Evolutionary conservation across 805 yeast genomes (phyloP), one percentile per base, ranked within the genome.

Genomic region (Candida yuanshanica): DNA sequence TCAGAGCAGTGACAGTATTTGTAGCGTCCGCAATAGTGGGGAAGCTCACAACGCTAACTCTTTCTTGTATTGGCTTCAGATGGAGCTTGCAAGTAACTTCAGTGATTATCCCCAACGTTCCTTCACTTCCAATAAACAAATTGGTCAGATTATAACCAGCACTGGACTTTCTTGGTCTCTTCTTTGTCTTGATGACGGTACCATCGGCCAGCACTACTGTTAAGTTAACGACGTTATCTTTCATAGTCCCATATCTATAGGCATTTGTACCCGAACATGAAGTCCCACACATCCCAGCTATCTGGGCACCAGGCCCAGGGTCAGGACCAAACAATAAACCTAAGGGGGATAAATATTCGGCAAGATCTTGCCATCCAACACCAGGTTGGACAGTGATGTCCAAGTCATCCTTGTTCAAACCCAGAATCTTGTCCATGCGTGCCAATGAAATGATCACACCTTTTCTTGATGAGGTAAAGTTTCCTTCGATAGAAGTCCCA

Each of bases 181-280:
- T 74, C 42, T 75, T 75, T 1, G 95, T 85, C 63, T 81, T 84
- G 41, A 84, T 64, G 18, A 85, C 62, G 0, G 87, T 78, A 0
- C 95, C 95, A 60, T 84, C 95, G 9, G 91, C 85, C 33, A 84
- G 61, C 4, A 85, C 93, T 20, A 82, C 83, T 0, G 87, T 84
- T 46, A 83, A 57, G 50, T 75, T 74, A 20, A 83, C 62, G 3
- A 81, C 77, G 53, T 80, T 79, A 59, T 84, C 88, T 56, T 79
- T 77, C 79, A 83, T 82, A 16, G 90, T 85, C 14, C 95, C 95
- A 52, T 82, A 84, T 35, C 84, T 59, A 21, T 76, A 74, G 9
- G 91, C 89, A 51, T 83, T 81, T 6, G 91, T 81, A 6, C 95
- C 95, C 1, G 90, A 82, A 45, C 90, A 83, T 31, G 83, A 79